These are phyloP conservation scores for Halophytophthora polymorphica DNA, from an alignment of 352 stramenopile species.

Conservation along the genomic window DNA sequence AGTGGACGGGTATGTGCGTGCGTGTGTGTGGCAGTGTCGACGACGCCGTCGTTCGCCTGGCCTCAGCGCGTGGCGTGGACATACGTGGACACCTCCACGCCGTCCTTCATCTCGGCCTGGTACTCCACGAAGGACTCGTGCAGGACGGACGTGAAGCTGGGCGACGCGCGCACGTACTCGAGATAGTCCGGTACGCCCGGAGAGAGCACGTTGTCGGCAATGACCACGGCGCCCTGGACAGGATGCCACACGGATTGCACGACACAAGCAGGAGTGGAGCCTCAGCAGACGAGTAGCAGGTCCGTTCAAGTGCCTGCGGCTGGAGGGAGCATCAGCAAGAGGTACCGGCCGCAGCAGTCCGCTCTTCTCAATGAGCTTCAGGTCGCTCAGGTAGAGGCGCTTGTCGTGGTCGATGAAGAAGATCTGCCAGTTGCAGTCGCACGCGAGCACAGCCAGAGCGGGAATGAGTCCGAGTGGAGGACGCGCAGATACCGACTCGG, in stretches of 20 bases:
- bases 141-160: slow-evolving; percentile 27
- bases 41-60: neutral
- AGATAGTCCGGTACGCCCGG: slow-evolving; percentile 34
- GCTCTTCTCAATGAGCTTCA: slow-evolving; percentile 43
- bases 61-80: too few relatives aligned
- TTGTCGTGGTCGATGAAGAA: slow-evolving; percentile 56
- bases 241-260: too few relatives aligned
- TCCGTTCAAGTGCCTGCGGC: too few relatives aligned
- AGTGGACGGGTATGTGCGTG: too few relatives aligned
- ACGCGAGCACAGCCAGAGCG: too few relatives aligned
- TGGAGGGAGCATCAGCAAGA: too few relatives aligned
- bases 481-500: neutral
- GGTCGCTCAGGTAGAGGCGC: slow-evolving; percentile 28
- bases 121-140: slow-evolving; percentile 29
- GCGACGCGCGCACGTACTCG: slow-evolving; percentile 26
- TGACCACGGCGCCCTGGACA: slow-evolving; percentile 28
- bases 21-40: too few relatives aligned
- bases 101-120: slow-evolving; percentile 22
- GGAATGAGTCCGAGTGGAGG: neutral
- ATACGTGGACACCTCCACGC: slow-evolving; percentile 25
- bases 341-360: slow-evolving; percentile 22
- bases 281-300: too few relatives aligned
- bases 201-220: slow-evolving; percentile 46
- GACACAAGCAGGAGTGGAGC: too few relatives aligned
- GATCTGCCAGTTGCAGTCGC: slow-evolving; percentile 19